Conservation (phyloP, 208 protist species). For the Trypanosoma conorhini region DNA sequence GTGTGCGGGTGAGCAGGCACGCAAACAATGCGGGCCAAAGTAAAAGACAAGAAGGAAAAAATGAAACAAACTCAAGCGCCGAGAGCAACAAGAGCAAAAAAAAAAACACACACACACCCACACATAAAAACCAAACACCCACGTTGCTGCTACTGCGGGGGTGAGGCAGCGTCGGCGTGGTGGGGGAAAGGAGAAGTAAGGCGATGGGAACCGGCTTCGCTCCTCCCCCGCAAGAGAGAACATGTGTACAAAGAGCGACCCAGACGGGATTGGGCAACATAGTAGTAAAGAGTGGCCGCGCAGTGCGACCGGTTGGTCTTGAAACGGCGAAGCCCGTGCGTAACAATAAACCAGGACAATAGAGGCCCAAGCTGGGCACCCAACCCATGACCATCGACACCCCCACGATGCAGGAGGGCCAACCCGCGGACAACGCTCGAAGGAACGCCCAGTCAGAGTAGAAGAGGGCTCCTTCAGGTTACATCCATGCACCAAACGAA, state of each 20-base stretch:
- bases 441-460: background rate
- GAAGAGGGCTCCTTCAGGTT: background rate
- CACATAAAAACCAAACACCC: background rate
- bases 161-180: background rate
- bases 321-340: background rate
- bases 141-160: background rate
- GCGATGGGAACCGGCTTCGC: background rate
- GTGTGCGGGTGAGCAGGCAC: background rate
- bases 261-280: background rate
- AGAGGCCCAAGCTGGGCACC: background rate
- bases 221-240: background rate
- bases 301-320: background rate
- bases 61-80: background rate
- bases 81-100: background rate
- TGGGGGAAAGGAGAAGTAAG: background rate
- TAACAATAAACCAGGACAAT: background rate
- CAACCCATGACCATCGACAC: background rate
- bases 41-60: background rate
- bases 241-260: background rate
- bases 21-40: constrained; percentile 15
- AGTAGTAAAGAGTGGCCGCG: background rate
- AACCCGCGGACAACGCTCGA: background rate
- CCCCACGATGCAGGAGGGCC: background rate
- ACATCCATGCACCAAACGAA: background rate
- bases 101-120: too few relatives aligned